Evolutionary conservation across 495 filamentous ascomycete species (phyloP).

Genomic region (Cryomyces antarcticus): DNA sequence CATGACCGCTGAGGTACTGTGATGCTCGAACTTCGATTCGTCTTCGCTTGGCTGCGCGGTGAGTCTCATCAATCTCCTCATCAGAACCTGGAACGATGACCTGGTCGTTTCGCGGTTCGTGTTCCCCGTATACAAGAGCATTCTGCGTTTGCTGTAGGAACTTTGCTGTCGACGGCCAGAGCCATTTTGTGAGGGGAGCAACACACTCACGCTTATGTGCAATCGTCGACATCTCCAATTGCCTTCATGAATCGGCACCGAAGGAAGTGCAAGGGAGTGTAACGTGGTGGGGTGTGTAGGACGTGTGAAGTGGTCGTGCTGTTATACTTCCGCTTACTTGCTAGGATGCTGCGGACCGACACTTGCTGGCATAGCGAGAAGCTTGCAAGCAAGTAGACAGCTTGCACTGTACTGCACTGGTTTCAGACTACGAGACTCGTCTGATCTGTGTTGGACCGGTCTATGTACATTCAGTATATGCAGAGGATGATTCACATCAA

Average conservation of each 20-base stretch:
- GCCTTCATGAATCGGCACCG: background rate
- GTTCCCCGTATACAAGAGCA: background rate
- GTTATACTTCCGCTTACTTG: background rate
- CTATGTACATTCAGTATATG: background rate
- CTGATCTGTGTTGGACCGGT: background rate
- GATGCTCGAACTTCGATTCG: conserved; percentile 38
- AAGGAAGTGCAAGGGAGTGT: background rate
- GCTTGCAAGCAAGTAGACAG: background rate
- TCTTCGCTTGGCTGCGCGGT: conserved; percentile 28
- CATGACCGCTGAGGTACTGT: conserved; percentile 35
- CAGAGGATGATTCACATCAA: background rate
- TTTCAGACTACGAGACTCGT: background rate
- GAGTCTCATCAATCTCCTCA: conserved; percentile 29
- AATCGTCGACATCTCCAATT: no score
- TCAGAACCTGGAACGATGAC: conserved; percentile 35
- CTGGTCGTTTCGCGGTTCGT: conserved; percentile 7
- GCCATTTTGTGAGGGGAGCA: background rate
- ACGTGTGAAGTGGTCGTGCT: background rate
- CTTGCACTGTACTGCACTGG: background rate
- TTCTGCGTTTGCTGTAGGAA: conserved; percentile 5
- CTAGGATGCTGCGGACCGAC: background rate
- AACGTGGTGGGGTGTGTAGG: background rate
- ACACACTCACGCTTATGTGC: no score
- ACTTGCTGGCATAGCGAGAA: background rate
- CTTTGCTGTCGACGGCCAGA: background rate